Conservation (phyloP, 164 flowering plant genomes). For the Macadamia tetraphylla region DNA sequence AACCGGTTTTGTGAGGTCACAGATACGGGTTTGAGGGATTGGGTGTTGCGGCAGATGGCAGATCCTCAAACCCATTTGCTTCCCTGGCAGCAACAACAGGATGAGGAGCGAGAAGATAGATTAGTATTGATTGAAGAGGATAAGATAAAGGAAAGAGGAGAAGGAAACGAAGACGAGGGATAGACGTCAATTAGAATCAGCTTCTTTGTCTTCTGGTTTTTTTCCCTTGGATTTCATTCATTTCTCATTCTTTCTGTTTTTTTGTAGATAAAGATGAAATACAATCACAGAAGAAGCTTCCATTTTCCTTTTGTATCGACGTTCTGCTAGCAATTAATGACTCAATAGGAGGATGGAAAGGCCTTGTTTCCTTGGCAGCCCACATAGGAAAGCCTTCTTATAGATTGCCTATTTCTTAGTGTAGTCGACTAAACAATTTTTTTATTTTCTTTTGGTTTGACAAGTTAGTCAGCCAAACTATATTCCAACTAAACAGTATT, state of each 20-base stretch:
- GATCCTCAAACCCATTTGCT: conserved; percentile 29
- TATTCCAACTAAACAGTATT: too few species aligned
- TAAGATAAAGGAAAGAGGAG: background rate
- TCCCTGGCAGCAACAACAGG: conserved; percentile 57
- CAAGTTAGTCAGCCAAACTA: too few species aligned
- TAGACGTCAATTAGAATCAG: background rate
- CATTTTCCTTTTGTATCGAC: too few species aligned
- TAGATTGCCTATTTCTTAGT: too few species aligned
- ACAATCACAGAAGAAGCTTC: too few species aligned
- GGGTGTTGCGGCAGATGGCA: conserved; percentile 31
- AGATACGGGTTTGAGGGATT: conserved; percentile 52
- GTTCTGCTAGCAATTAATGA: background rate
- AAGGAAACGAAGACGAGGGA: background rate
- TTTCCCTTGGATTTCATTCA: background rate
- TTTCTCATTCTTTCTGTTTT: conserved; percentile 1
- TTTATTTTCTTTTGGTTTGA: too few species aligned
- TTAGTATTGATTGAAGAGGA: background rate
- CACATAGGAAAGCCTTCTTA: too few species aligned
- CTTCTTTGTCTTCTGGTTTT: background rate
- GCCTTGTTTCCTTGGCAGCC: too few species aligned
- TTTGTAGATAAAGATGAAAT: background rate
- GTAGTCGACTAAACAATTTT: too few species aligned
- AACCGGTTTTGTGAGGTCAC: conserved; percentile 65
- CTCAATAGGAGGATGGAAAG: too few species aligned
- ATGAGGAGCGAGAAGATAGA: conserved; percentile 2